Evolutionary conservation across 2,329 filamentous ascomycete genomes (phyloP), one percentile per base, ranked within the genome.

Genomic region (Lachnellula subtilissima): DNA sequence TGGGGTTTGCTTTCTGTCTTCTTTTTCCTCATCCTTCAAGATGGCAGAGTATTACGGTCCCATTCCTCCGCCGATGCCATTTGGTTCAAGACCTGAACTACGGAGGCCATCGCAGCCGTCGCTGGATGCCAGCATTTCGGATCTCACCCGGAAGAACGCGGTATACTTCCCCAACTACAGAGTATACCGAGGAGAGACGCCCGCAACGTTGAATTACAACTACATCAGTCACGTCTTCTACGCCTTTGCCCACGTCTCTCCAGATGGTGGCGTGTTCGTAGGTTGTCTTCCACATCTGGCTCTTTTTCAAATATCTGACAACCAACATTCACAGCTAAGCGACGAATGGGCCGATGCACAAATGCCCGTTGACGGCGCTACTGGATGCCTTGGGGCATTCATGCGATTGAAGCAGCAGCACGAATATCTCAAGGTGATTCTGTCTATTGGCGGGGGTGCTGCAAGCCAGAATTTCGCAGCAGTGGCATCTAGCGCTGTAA

Each of bases 131-230:
- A 68, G 61, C 42, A 62, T 66, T n/a, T 61, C 60, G 17, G 75
- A 71, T 58, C 75, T 84, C 58, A 81, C 83, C 73, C 81, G 77
- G 68, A 82, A 82, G 67, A 94, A 94, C 71, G 89, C 86, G 22
- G 87, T 91, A 17, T 94, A 93, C 74, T 94, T 90, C 71, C 88
- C 88, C n/a, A 93, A 90, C 72, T 85, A 83, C 74, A 78, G 85
- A 56, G 82, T 91, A 63, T 91, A 91, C 72, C 78, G 80, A 55
- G 82, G 86, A 61, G 83, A 89, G 65, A 87, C 87, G 15, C 89
- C 89, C 0, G 88, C 83, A 1, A 84, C 84, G 54, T 75, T 93
- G 67, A 88, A 89, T 69, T 84, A 90, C 70, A 83, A 83, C 62
- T 89, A 87, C 66, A 85, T 93, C 65, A 91, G 87, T 63, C 87